Conservation (phyloP, 2,329 filamentous ascomycete genomes). For the Cytospora paraplurivora region DNA sequence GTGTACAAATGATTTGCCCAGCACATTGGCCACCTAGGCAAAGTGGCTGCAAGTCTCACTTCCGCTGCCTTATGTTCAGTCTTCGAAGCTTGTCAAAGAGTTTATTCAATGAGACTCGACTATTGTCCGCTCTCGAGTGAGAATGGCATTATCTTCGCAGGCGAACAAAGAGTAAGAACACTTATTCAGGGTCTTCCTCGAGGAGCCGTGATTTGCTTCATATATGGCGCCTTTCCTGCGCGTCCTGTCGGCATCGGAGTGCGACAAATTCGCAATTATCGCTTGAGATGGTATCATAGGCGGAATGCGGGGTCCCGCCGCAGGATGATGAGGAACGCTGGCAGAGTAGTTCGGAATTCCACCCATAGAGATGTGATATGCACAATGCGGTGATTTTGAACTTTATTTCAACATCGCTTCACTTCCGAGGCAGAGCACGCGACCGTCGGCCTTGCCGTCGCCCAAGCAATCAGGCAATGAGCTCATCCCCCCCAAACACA, state of each 20-base stretch:
- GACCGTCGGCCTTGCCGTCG: background rate
- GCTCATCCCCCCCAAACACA: background rate
- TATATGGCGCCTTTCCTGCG: constrained; percentile 22
- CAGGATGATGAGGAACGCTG: constrained; percentile 10
- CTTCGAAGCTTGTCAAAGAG: background rate
- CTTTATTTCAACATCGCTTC: constrained; percentile 20
- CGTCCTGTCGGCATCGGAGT: constrained; percentile 18
- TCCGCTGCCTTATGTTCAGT: too few species aligned
- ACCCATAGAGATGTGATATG: constrained; percentile 19
- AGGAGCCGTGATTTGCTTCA: constrained; percentile 14
- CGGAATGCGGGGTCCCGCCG: constrained; percentile 28
- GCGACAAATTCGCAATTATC: constrained; percentile 28
- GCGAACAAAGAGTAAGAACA: background rate
- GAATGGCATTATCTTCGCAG: background rate
- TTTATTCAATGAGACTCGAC: background rate
- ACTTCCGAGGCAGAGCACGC: constrained; percentile 17
- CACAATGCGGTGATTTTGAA: constrained; percentile 26
- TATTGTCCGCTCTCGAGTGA: background rate
- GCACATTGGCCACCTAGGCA: background rate
- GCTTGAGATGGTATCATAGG: constrained; percentile 29
- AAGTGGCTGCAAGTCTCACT: too few species aligned
- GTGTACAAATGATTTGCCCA: background rate
- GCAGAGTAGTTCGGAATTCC: constrained; percentile 4
- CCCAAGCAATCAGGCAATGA: background rate
- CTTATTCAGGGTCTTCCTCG: constrained; percentile 19